Evolutionary conservation across 768 basidiomycete genomes (phyloP), one percentile per base, ranked within the genome.

Genomic region (Amanita thiersii): DNA sequence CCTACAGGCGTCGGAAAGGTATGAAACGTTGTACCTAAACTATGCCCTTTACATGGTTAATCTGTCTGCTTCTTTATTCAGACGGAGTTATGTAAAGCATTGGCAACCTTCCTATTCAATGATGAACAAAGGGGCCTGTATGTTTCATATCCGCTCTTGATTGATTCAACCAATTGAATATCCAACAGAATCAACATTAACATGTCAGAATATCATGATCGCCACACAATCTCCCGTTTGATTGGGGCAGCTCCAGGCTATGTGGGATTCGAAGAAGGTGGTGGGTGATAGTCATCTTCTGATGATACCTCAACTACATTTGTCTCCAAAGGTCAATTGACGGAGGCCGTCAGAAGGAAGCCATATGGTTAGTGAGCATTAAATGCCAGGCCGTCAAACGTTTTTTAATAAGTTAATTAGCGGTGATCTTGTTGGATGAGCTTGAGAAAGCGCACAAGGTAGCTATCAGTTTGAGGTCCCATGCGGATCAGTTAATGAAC

Each of bases 181-280:
- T 24, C 5, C 15, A 41, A 18, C 46, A 87, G 84, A 40, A 89
- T 92, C 48, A 86, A 82, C 45, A 89, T n/a, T 88, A 96, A 45
- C 32, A 45, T 45, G 44, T 45, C 44, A 48, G 59, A 89, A 74
- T 96, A 86, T 52, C 86, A 89, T 38, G 92, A 93, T 50, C 77
- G 91, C 40, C 89, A 97, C 54, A 90, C 89, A 0, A 82, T 97
- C 39, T 88, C 89, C 0, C 73, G 91, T 3, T 66, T 97, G 17
- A 89, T 97, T 39, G 94, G 93, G 42, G 86, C 90, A 1, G 87
- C 91, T 0, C 89, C 93, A 5, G 93, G 93, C 3, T 94, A 92
- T 53, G 81, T 96, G 23, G 94, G 93, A 0, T 82, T 92, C 54
- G 91, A 96, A 52, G 77, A 86, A 50, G 87, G 88, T 3, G 88